Evolutionary conservation across 768 basidiomycete genomes (phyloP), one percentile per base, ranked within the genome.

Genomic region (Tephrocybe sp.): DNA sequence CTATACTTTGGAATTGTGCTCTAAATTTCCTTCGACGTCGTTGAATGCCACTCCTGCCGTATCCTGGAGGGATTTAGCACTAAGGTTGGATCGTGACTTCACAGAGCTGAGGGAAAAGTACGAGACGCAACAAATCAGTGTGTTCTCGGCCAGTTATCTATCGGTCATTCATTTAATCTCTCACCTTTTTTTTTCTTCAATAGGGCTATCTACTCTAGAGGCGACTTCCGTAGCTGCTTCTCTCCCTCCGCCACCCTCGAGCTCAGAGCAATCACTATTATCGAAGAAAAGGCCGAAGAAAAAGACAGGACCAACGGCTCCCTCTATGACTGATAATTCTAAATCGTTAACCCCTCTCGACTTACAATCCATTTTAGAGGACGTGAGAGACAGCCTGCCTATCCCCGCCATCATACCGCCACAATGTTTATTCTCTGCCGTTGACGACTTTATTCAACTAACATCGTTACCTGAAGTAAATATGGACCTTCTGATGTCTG

Each of bases 81-180:
- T 74, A n/a, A 57, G 61, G 19, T 58, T 80, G 19, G 78, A 80
- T 50, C 64, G 55, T 42, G 65, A 76, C 24, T 54, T 70, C 29
- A 59, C 60, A 8, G 58, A 54, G 6, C 60, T 82, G 42, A 66
- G 71, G 50, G 63, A 61, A 45, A 65, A 69, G 51, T 69, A 72
- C 37, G 75, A 77, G 8, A 57, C 60, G 1, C 71, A 74, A 53
- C 69, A 67, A 56, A 68, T 72, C 31, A 70, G 77, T 78, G 55
- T 27, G 70, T 58, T 16, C 24, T 33, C n/a, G 11, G 12, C 42
- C 45, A 36, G 10, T 10, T 2, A 0, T 18, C 39, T 6, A 61
- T 10, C 57, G 61, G 23, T 61, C 54, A 7, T 54, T 48, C 45
- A 47, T 55, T 47, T 22, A 16, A 19, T 18, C 58, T 3, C 21